These are phyloP conservation scores for Aspergillus puulaauensis DNA, from an alignment of 2,329 filamentous ascomycete species.

Conservation along the genomic window DNA sequence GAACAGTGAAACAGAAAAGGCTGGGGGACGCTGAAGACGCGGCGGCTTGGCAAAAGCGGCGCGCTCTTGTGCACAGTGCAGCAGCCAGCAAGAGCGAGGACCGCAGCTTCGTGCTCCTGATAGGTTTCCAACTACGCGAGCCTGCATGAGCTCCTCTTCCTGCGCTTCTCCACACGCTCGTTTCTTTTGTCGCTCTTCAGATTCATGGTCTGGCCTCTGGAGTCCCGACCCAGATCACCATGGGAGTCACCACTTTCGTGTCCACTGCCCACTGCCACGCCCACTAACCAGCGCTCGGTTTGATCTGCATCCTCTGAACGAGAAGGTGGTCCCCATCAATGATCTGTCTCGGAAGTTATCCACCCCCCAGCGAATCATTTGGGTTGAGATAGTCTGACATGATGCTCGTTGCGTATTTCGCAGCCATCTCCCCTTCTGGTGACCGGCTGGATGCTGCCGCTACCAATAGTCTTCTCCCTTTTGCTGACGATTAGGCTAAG, in stretches of 20 bases:
- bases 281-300: not conserved
- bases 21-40: not conserved
- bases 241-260: too few species aligned
- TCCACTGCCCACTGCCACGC: not conserved
- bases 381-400: not conserved
- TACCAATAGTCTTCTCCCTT: slow-evolving; percentile 16
- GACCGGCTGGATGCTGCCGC: slow-evolving; percentile 14
- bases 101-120: slow-evolving; percentile 4
- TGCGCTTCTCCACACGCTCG: not conserved
- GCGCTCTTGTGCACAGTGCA: too few species aligned
- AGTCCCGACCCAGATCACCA: not conserved
- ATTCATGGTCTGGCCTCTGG: not conserved
- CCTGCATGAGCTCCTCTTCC: slow-evolving; percentile 13
- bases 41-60: slow-evolving; percentile 9
- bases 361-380: not conserved
- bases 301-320: not conserved
- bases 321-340: not conserved
- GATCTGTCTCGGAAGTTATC: not conserved
- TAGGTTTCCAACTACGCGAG: slow-evolving; percentile 17
- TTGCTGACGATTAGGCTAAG: slow-evolving; percentile 7
- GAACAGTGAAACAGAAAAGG: not conserved
- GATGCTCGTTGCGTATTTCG: not conserved
- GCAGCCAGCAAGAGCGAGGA: too few species aligned
- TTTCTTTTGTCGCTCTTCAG: not conserved
- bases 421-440: slow-evolving; percentile 8